phyloP scores from a whole-genome alignment of 2,329 filamentous ascomycete genomes.

The Juglanconis sp. region DNA sequence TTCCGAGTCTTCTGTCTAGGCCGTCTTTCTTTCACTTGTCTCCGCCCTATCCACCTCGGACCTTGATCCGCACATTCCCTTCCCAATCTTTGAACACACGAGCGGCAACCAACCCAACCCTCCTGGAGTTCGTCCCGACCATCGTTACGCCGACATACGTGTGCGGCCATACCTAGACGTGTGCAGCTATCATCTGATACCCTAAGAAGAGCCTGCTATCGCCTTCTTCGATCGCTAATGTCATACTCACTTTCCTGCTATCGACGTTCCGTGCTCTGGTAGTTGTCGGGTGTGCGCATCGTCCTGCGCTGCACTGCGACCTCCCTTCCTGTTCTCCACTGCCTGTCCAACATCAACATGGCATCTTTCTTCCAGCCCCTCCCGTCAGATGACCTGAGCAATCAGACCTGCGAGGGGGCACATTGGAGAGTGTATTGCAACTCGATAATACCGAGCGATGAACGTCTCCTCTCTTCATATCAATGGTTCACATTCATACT shows the following conservation, averaged over 20 bases:
- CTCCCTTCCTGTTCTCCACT: neutral
- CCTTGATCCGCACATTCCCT: neutral
- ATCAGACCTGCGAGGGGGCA: conserved; percentile 21
- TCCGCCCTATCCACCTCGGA: neutral
- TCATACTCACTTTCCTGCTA: conserved; percentile 1
- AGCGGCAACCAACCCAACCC: neutral
- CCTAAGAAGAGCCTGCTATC: neutral
- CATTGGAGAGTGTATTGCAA: conserved; percentile 30
- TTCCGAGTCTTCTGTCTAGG: neutral
- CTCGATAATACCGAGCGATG: conserved; percentile 21
- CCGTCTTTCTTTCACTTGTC: neutral
- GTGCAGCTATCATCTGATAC: conserved; percentile 9
- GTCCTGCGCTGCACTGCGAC: neutral
- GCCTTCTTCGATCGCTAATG: conserved; percentile 8
- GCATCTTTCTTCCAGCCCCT: conserved; percentile 33
- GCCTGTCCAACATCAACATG: conserved; percentile 22
- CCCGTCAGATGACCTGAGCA: conserved; percentile 26
- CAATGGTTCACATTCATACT: conserved; percentile 28
- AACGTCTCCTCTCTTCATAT: conserved; percentile 24
- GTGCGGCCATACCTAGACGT: neutral
- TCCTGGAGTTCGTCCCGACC: neutral
- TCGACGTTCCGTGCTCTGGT: conserved; percentile 2
- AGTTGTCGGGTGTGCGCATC: conserved; percentile 11
- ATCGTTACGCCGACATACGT: neutral
- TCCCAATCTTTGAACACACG: conserved; percentile 1